Evolutionary conservation across 257 asterid species (phyloP).

Genomic region (Sherardia arvensis): DNA sequence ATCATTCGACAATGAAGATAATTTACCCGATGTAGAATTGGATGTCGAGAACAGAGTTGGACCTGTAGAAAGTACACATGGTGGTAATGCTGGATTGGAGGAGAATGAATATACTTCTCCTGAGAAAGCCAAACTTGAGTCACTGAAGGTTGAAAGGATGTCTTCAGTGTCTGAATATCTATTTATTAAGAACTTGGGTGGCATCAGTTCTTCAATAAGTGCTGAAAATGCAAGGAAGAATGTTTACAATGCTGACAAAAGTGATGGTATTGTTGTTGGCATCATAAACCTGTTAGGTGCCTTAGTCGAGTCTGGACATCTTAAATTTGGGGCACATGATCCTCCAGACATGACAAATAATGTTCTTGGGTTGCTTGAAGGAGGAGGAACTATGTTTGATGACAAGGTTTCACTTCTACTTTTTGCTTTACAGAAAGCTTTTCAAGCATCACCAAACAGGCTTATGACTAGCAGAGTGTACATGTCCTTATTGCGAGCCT

Average conservation of each 20-base stretch:
- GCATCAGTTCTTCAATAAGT: constrained; percentile 72
- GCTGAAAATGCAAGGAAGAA: constrained; percentile 98
- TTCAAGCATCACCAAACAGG: constrained; percentile 94
- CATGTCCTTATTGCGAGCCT: constrained; percentile 77
- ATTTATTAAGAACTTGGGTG: constrained; percentile 58
- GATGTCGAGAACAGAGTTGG: constrained; percentile 28
- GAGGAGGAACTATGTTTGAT: constrained; percentile 98
- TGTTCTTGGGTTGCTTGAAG: constrained; percentile 73
- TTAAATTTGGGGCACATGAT: constrained; percentile 67
- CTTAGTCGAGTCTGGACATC: constrained; percentile 76
- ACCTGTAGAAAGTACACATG: constrained; percentile 23
- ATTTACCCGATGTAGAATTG: constrained; percentile 27
- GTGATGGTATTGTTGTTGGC: constrained; percentile 76
- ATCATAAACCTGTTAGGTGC: constrained; percentile 82
- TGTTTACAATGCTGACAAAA: constrained; percentile 78
- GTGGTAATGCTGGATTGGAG: constrained; percentile 30
- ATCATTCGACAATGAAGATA: constrained; percentile 27
- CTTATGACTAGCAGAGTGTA: constrained; percentile 77
- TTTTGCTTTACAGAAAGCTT: constrained; percentile 88
- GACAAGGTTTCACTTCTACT: constrained; percentile 97
- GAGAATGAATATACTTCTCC: constrained; percentile 31
- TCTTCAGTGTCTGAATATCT: constrained; percentile 58
- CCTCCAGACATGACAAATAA: constrained; percentile 64
- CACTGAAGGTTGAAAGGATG: constrained; percentile 39
- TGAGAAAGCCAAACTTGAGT: constrained; percentile 36